These are phyloP conservation scores for Exserohilum rostratum DNA, from an alignment of 2,329 filamentous ascomycete species.

Conservation along the genomic window DNA sequence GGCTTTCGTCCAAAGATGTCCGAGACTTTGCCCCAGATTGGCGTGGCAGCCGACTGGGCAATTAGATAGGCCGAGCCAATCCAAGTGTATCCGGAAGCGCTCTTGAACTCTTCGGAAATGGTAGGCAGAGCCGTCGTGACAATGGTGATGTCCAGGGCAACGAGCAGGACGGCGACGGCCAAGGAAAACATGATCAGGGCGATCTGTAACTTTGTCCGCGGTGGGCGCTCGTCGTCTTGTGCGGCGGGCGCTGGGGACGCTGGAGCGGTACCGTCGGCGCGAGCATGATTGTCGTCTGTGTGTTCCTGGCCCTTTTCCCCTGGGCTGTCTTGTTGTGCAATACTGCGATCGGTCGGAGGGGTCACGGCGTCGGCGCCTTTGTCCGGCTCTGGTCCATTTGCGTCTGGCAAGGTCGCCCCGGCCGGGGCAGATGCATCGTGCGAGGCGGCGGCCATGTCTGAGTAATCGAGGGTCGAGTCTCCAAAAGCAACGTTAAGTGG, in stretches of 20 bases:
- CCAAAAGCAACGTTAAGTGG: neutral
- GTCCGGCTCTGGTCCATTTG: constrained; percentile 5
- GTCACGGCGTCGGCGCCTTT: constrained; percentile 18
- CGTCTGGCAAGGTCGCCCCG: neutral
- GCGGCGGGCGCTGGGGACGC: constrained; percentile 19
- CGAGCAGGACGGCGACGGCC: constrained; percentile 63
- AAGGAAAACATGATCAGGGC: constrained; percentile 58
- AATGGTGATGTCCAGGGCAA: constrained; percentile 67
- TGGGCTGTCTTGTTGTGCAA: constrained; percentile 16
- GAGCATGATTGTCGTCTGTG: constrained; percentile 6
- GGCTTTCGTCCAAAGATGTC: constrained; percentile 73
- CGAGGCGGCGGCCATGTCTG: constrained; percentile 10
- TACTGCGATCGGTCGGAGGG: constrained; percentile 24
- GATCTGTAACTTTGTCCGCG: constrained; percentile 51
- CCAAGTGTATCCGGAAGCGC: constrained; percentile 59
- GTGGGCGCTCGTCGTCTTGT: constrained; percentile 33
- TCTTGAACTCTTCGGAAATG: constrained; percentile 61
- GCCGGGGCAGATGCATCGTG: constrained; percentile 8
- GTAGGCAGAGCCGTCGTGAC: constrained; percentile 67
- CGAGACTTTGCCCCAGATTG: constrained; percentile 67
- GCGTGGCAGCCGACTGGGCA: constrained; percentile 57
- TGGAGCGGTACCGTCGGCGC: constrained; percentile 11
- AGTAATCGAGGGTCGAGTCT: neutral
- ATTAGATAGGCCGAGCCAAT: constrained; percentile 60
- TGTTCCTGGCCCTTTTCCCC: neutral